Evolutionary conservation across 805 yeast genomes (phyloP), one percentile per base, ranked within the genome.

Genomic region (Starmerella apis): DNA sequence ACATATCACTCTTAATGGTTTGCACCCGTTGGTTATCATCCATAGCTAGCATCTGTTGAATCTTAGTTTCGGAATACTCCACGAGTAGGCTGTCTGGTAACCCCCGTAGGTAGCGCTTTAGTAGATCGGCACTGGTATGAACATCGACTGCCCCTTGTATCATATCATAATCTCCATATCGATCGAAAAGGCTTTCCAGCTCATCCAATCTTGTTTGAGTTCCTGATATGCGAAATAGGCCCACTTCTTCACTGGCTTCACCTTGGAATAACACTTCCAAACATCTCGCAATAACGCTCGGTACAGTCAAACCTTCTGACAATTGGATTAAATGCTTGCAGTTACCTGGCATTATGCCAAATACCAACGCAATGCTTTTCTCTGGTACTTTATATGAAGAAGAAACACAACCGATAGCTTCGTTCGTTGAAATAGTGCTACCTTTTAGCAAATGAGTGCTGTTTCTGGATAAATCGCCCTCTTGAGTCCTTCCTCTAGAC

Each of bases 171-270:
- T 59, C 58, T 54, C 60, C 55, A 25, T 49, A 41, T 4, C 43
- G 32, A 7, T 58, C 73, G 47, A 88, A 70, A 60, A 85, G 86
- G 41, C 84, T 69, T 63, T 88, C 96, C 50, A 75, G 74, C 4
- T 74, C 71, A 11, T 63, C 70, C 83, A 90, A 43, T 68, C 71
- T 43, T 77, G 84, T 59, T 81, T 84, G 51, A 85, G 71, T 36
- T 71, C 76, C 55, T 80, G 77, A 35, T 85, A 87, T 69, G 54
- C 98, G 73, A 69, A 92, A 92, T 2, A 90, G 77, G 10, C 98
- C 98, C 61, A 87, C 95, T 64, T 86, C 92, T 54, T 76, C 76
- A n/a, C 81, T 70, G 0, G 94, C 95, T 20, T 81, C 78, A 23
- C 80, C 75, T 33, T 71, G 73, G 45, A 74, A 72, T 45, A 90